A percentile compares a stretch with the other conserved stretches of the same genome.
These are phyloP conservation scores for Metarhizium sp. DNA, from an alignment of 2,329 filamentous ascomycete genomes.

Conservation along the genomic window DNA sequence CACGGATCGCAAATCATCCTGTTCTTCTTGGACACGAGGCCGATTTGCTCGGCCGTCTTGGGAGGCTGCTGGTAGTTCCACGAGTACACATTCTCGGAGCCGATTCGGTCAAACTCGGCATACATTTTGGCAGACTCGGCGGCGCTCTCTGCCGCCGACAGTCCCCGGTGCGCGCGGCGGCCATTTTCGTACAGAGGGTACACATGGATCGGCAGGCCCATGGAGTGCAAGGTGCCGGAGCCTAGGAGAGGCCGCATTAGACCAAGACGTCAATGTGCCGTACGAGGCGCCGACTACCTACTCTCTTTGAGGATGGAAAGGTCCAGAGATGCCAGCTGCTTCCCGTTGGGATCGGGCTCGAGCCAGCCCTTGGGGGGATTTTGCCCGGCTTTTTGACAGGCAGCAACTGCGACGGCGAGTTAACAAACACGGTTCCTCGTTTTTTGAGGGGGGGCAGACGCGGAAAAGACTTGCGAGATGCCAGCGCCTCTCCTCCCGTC, in stretches of 20 bases:
- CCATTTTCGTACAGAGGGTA: slow-evolving; percentile 60
- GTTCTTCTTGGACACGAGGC: slow-evolving; percentile 44
- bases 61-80: slow-evolving; percentile 45
- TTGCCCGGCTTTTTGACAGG: slow-evolving; percentile 22
- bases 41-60: slow-evolving; percentile 41
- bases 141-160: slow-evolving; percentile 46
- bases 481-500: slow-evolving; percentile 56
- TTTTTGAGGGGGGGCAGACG: neutral
- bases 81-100: slow-evolving; percentile 40
- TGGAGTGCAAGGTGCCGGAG: slow-evolving; percentile 44
- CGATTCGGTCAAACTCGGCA: slow-evolving; percentile 48
- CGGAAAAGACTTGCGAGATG: slow-evolving; percentile 33
- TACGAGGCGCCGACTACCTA: slow-evolving; percentile 5
- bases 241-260: slow-evolving; percentile 24
- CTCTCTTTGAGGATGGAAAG: slow-evolving; percentile 29
- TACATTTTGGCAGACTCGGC: slow-evolving; percentile 51
- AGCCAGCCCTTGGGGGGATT: slow-evolving; percentile 52
- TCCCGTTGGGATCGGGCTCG: slow-evolving; percentile 32
- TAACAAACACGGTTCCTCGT: neutral
- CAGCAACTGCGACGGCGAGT: slow-evolving; percentile 12
- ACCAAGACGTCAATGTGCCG: too few species aligned
- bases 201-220: slow-evolving; percentile 56
- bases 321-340: slow-evolving; percentile 36
- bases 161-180: slow-evolving; percentile 45
- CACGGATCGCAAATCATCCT: slow-evolving; percentile 62